Evolutionary conservation across 2,329 filamentous ascomycete species (phyloP), one percentile per base, ranked within the genome.

Genomic region (Ramichloridium luteum): DNA sequence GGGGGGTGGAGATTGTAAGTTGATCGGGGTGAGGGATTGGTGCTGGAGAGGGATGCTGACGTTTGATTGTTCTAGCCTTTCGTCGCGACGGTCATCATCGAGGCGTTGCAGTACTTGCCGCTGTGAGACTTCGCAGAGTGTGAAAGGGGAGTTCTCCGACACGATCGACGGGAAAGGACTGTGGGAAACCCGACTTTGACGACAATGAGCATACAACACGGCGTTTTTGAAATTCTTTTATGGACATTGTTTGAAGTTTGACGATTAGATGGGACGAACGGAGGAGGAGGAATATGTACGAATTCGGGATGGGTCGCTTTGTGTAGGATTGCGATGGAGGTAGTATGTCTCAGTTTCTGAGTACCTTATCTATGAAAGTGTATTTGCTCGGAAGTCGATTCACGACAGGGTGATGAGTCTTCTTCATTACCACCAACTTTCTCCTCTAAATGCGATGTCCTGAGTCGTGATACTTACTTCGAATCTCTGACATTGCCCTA

Each of bases 1-100:
- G 47, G 30, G 39, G 36, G 15, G 43, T 39, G 13, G 38, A 54
- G 25, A 39, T 51, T n/a, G 53, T 56, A 30, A 51, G 53, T 51
- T 18, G 6, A n/a, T 23, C 9, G 3, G 10, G 12, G n/a, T 23
- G 20, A n/a, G 8, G 8, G 8, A 8, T 23, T 8, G 8, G 20
- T 23, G n/a, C n/a, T 23, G 8, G n/a, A 8, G 20, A 8, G 8
- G 20, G 8, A 8, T 8, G n/a, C 20, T 23, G 8, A 23, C n/a
- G 20, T 23, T 23, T 23, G 20, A n/a, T n/a, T 23, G 8, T 23
- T 8, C 8, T n/a, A 23, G 20, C 20, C 20, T 23, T 8, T 23
- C 8, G 20, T 23, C n/a, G 20, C 20, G n/a, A 23, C 8, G 8
- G 8, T 23, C 8, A 23, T 23, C 20, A 23, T 23, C n/a, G 8